Percentiles rank a stretch among this genome's conserved stretches.
Evolutionary conservation across 2,329 filamentous ascomycete species (phyloP).

Genomic region (Microthyrium microscopicum): DNA sequence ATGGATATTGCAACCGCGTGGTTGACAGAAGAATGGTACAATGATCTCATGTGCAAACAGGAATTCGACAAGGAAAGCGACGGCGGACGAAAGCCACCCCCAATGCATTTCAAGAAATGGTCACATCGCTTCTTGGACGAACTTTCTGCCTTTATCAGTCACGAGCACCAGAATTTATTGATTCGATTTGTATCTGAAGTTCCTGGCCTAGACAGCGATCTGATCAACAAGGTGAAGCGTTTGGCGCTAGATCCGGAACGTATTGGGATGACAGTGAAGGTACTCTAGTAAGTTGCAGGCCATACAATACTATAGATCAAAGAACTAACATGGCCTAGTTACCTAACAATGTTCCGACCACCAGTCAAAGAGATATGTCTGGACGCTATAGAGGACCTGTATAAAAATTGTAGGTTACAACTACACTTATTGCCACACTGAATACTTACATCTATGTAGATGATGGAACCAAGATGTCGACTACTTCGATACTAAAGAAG

Average conservation of each 20-base stretch:
- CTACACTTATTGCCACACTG: constrained; percentile 1
- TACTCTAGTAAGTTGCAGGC: no score
- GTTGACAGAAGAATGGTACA: constrained; percentile 98
- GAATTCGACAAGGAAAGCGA: constrained; percentile 15
- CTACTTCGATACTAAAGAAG: constrained; percentile 36
- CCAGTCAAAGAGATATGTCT: constrained; percentile 40
- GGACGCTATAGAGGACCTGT: constrained; percentile 42
- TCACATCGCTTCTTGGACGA: constrained; percentile 69
- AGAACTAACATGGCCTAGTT: no score
- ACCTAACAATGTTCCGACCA: constrained; percentile 41
- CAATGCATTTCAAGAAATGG: constrained; percentile 59
- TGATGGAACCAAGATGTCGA: constrained; percentile 28
- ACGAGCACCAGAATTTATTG: constrained; percentile 57
- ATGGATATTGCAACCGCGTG: constrained; percentile 85
- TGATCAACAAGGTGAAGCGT: constrained; percentile 55
- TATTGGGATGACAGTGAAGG: constrained; percentile 33
- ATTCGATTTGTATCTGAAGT: constrained; percentile 87
- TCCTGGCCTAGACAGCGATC: constrained; percentile 54
- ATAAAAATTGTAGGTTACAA: constrained; percentile 20
- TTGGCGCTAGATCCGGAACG: constrained; percentile 48
- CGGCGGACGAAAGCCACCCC: constrained; percentile 3
- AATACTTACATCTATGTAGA: constrained; percentile 15
- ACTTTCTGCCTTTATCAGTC: constrained; percentile 79
- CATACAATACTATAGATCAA: constrained; percentile 11
- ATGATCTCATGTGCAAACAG: constrained; percentile 39